Percentiles rank a stretch among this genome's conserved stretches.
These are phyloP conservation scores for Heliamphora exappendiculata DNA, from an alignment of 148 eudicot species.

Conservation along the genomic window DNA sequence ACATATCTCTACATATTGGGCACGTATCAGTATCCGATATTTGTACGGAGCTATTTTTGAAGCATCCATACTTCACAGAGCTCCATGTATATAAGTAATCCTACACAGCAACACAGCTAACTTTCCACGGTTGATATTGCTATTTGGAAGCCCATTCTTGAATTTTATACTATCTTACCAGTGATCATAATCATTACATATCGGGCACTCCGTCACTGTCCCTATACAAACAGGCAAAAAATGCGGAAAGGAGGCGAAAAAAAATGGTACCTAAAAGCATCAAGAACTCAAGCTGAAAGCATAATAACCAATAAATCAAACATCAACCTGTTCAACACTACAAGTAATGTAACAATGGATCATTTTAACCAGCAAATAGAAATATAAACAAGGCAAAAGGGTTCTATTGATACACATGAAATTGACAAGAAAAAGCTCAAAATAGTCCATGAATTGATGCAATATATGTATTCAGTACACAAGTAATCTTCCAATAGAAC, in stretches of 20 bases:
- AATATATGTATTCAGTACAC: constrained; percentile 17
- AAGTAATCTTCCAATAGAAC: constrained; percentile 16
- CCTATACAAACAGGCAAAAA: neutral
- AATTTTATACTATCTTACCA: neutral
- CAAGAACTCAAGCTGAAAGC: neutral
- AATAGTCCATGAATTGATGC: constrained; percentile 15
- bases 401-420: neutral
- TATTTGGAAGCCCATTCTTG: neutral
- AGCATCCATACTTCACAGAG: too few relatives aligned
- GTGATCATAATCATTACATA: neutral
- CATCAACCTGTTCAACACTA: too few relatives aligned
- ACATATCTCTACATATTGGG: too few relatives aligned
- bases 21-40: too few relatives aligned
- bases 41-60: too few relatives aligned
- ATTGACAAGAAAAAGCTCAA: constrained; percentile 4
- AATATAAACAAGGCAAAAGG: neutral
- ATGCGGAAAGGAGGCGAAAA: too few relatives aligned
- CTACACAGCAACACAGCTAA: neutral
- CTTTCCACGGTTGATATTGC: neutral
- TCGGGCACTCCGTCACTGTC: neutral
- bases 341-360: neutral
- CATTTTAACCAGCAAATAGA: neutral
- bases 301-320: neutral
- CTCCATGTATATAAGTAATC: too few relatives aligned
- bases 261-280: neutral